Base-by-base conservation (phyloP, 768 basidiomycete genomes). In the Boletellus emodensis region DNA sequence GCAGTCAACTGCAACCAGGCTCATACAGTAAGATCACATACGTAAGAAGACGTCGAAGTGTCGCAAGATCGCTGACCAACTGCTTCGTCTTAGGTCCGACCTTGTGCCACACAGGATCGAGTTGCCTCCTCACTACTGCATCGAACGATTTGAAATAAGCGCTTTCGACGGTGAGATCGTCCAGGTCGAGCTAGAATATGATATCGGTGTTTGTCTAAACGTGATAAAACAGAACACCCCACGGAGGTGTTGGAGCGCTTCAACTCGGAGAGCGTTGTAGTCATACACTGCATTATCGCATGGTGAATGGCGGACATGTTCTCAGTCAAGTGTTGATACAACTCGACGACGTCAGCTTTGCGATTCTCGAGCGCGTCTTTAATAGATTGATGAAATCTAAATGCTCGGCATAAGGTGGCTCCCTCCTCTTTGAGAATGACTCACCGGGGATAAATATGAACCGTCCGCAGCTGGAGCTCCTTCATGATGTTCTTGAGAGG, bases 81-180 rank as follows among this genome's bases (percentile, higher is more conserved):
- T 94, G 90, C 59, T 90, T 93, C 5, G 94, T 98, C 53, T 82
- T 86, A 1, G 90, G 84, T 0, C 93, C 93, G 24, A 95, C 94
- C 70, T 93, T 91, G 68, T 98, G 94, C 95, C 96, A 98, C 7
- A 96, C 87, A 0, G 93, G 79, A 66, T 96, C 92, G 8, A 98
- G 80, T 61, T 94, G 92, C 30, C 82, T 80, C 3, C 94, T 82
- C 3, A 97, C 93, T 44, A 95, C 78, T 17, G 80, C 71, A 61
- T 97, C 94, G 61, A 98, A 99, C 1, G 89, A 91, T 32, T 84
- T 83, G 67, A 97, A 98, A 60, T 97, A 94, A 0, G 94, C 91
- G 59, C 88, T 94, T 61, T 96, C 90, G 41, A 98, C 80, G 22
- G 81, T 93, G 51, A 98, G 75, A 54, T 96, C 94, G 57, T 98